These are phyloP conservation scores for Pyrenochaeta sp. DNA, from an alignment of 2,329 filamentous ascomycete species.

Conservation along the genomic window DNA sequence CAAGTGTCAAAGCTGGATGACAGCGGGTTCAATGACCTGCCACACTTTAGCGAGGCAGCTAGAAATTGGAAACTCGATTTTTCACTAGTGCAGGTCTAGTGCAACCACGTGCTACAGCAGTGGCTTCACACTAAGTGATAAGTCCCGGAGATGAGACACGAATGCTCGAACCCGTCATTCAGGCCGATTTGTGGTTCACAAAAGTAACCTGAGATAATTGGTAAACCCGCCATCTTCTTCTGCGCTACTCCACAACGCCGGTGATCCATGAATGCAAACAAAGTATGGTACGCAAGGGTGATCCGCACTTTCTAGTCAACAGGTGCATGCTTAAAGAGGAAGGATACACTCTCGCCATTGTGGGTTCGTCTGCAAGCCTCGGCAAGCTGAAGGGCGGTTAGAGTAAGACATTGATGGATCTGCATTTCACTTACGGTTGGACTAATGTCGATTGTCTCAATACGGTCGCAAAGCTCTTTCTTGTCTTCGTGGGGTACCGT, in stretches of 20 bases:
- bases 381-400: slow-evolving; percentile 59
- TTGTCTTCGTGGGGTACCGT: slow-evolving; percentile 85
- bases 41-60: slow-evolving; percentile 19
- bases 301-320: slow-evolving; percentile 45
- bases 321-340: slow-evolving; percentile 74
- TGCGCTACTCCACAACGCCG: slow-evolving; percentile 27
- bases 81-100: slow-evolving; percentile 23
- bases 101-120: slow-evolving; percentile 21
- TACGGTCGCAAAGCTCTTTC: slow-evolving; percentile 77
- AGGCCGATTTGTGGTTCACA: slow-evolving; percentile 9
- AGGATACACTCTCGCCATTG: slow-evolving; percentile 74
- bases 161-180: slow-evolving; percentile 6
- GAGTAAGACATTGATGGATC: slow-evolving; percentile 5
- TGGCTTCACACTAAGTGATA: slow-evolving; percentile 17
- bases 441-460: slow-evolving; percentile 92
- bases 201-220: slow-evolving; percentile 1
- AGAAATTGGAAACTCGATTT: slow-evolving; percentile 11
- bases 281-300: slow-evolving; percentile 11
- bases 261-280: slow-evolving; percentile 13
- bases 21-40: slow-evolving; percentile 25
- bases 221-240: slow-evolving; percentile 9
- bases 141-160: slow-evolving; percentile 8
- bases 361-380: slow-evolving; percentile 77
- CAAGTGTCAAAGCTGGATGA: slow-evolving; percentile 28
- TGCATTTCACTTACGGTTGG: slow-evolving; percentile 66